Base-by-base conservation (phyloP, 371 early-diverging fungal species). In the Circinella umbellata region DNA sequence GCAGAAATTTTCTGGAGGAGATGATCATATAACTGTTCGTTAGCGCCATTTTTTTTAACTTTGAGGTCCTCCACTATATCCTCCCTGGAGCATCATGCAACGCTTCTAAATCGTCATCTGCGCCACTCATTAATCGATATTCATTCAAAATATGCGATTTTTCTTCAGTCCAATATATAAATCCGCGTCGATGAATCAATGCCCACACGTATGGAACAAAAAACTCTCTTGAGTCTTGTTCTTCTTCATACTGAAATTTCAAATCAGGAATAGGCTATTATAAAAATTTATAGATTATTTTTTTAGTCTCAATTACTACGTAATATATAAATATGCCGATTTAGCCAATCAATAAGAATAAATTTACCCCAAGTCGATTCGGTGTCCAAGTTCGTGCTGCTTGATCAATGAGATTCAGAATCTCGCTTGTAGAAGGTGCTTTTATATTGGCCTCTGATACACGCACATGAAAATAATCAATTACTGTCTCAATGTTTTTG, bases 181-280 rank as follows among this genome's bases (percentile, higher is more conserved):
- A 87, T 35, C 79, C 78, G 48, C 82, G 82, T 47, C 86, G 73
- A 71, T 89, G 84, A 37, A 88, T 74, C 5, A 91, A 61, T 7
- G 86, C 85, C 93, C 93, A 93, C 6, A 90, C 86, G 74, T 91
- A 92, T 1, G 92, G 92, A 57, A 90, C 80, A 77, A 90, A 90
- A 68, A 93, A 93, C 51, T 86, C 83, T 65, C 73, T 83, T 7
- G 88, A 82, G 63, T 88, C 86, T 55, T 77, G 73, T 37, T 88
- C 88, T 74, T 90, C 89, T 66, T 91, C 88, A 70, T 90, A 92
- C 66, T 88, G 82, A 67, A 91, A 92, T 70, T 88, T 89, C 60
- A 92, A 77, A 46, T 86, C 86, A 1, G 88, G 85, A 46, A 87
- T 73, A 6, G 77, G 20, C 83, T 79, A 71, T 42, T 55, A 34